Evolutionary conservation across 129 eudicot species (phyloP), one percentile per base, ranked within the genome.

Genomic region (Saposhnikovia divaricata): DNA sequence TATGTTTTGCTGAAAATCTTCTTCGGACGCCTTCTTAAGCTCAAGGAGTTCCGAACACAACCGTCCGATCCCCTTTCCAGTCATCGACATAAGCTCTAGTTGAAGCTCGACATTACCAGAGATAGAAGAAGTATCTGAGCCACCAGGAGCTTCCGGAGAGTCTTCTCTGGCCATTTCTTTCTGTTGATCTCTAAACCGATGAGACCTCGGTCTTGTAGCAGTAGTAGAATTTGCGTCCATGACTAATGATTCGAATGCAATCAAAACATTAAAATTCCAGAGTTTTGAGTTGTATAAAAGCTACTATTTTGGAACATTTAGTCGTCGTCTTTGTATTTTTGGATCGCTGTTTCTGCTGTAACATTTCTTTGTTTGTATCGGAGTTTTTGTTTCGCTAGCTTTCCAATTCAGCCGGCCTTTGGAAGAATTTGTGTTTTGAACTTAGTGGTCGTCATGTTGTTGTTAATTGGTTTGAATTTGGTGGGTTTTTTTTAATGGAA

Each of bases 51-150:
- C 96, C 42, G 93, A 88, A 78, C 97, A 92, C 12, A 92, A 81
- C 73, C 88, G 87, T 77, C 87, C 83, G 76, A 92, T 88, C 59
- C 97, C 97, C 97, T 90, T 92, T 37, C 91, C 97, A 8, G 97
- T 90, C 94, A 92, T 92, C 79, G 95, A 88, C 10, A 86, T 85
- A 46, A 92, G 92, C 78, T 92, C 95, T 21, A 81, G 71, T 44
- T 88, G 87, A 39, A 74, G 89, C 28, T 84, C 86, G 2, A 75
- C 84, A 70, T 85, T 85, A 76, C 83, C 86, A 76, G 89, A 82
- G 5, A 88, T 39, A 78, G 88, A 86, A 0, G 88, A 92, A n/a
- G 86, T 82, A 48, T 84, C 82, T 4, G 81, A 87, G 40, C 82
- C 71, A 42, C 80, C 78, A 28, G 83, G 82, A 44, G 85, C 90